A percentile compares a stretch with the other conserved stretches of the same genome.
Conservation (phyloP, 2,329 filamentous ascomycete species). For the Purpureocillium lavendulum region DNA sequence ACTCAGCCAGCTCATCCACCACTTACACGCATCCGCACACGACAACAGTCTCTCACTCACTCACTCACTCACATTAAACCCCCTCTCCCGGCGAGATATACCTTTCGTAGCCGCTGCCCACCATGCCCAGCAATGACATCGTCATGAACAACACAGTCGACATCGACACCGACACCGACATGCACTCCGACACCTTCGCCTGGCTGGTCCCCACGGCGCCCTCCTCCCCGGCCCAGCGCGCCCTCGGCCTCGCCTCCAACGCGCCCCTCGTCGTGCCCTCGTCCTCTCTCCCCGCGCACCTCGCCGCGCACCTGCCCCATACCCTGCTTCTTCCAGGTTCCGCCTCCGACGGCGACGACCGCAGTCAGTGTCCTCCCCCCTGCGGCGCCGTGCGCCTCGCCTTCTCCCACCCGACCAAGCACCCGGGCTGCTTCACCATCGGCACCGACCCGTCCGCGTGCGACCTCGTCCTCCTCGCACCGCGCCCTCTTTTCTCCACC, state of each 20-base stretch:
- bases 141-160: conserved; percentile 9
- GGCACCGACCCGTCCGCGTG: conserved; percentile 26
- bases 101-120: too few relatives aligned
- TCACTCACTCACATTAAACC: too few relatives aligned
- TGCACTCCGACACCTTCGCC: conserved; percentile 27
- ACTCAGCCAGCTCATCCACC: too few relatives aligned
- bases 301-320: conserved; percentile 21
- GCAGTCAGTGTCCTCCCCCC: too few relatives aligned
- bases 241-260: conserved; percentile 23
- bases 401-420: conserved; percentile 24
- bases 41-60: too few relatives aligned
- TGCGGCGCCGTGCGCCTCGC: conserved; percentile 23
- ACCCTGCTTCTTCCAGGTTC: too few relatives aligned
- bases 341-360: too few relatives aligned
- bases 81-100: too few relatives aligned
- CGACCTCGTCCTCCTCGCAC: conserved; percentile 25
- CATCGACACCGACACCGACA: conserved; percentile 7
- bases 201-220: conserved; percentile 29
- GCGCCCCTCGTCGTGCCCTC: conserved; percentile 10
- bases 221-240: conserved; percentile 22
- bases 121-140: too few relatives aligned
- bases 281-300: conserved; percentile 14
- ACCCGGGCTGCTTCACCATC: conserved; percentile 26
- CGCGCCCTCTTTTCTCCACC: too few relatives aligned
- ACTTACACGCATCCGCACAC: too few relatives aligned